Percentiles rank a stretch among this genome's conserved stretches.
phyloP scores from a whole-genome alignment of 1,139 yeast species.

The Zygoascus hellenicus region DNA sequence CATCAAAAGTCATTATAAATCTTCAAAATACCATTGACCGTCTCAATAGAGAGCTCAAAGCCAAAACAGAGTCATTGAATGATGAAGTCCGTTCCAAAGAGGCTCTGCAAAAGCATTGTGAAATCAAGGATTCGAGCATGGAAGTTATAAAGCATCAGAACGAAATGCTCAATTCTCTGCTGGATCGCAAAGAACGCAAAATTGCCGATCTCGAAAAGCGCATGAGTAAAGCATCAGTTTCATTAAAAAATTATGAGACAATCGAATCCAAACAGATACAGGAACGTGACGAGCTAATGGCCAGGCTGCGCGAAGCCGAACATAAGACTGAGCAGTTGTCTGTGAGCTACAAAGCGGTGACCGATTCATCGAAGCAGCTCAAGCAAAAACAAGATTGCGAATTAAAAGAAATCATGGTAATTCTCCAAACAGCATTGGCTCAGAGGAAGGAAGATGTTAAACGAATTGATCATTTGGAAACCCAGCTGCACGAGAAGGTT shows the following conservation, averaged over 20 bases:
- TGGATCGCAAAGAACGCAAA: slow-evolving; percentile 28
- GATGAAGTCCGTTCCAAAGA: slow-evolving; percentile 23
- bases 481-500: not conserved
- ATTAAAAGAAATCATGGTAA: slow-evolving; percentile 17
- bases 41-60: slow-evolving; percentile 24
- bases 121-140: slow-evolving; percentile 23
- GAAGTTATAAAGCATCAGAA: slow-evolving; percentile 28
- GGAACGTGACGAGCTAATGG: slow-evolving; percentile 9
- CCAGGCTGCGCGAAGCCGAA: slow-evolving; percentile 10
- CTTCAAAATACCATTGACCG: slow-evolving; percentile 26
- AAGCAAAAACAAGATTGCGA: slow-evolving; percentile 20
- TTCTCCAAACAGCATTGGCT: slow-evolving; percentile 14
- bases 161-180: slow-evolving; percentile 24
- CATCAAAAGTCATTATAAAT: slow-evolving; percentile 27
- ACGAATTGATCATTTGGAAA: slow-evolving; percentile 15
- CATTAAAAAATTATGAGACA: slow-evolving; percentile 14
- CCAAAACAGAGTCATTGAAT: slow-evolving; percentile 22
- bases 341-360: slow-evolving; percentile 22
- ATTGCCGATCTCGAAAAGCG: slow-evolving; percentile 23
- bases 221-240: slow-evolving; percentile 11
- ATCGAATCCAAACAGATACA: slow-evolving; percentile 10
- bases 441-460: slow-evolving; percentile 20
- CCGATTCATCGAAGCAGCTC: slow-evolving; percentile 20
- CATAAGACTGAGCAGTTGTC: slow-evolving; percentile 23
- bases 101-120: slow-evolving; percentile 24